phyloP scores from a whole-genome alignment of 441 rosid species.

The Erodium moschatum region DNA sequence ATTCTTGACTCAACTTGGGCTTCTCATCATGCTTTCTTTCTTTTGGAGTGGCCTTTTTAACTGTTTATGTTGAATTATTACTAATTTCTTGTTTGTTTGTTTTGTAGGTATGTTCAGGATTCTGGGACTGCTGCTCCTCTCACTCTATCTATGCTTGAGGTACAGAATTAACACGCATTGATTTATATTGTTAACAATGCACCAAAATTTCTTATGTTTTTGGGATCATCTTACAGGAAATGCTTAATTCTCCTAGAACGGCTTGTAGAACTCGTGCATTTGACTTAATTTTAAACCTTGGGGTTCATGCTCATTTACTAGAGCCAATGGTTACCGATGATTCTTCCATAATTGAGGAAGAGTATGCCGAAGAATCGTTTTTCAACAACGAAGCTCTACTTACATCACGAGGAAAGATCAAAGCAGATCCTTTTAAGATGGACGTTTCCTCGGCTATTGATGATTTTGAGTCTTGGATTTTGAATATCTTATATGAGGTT shows the following conservation, averaged over 20 bases:
- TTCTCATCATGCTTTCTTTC: background rate
- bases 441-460: constrained; percentile 57
- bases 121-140: constrained; percentile 97
- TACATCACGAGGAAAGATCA: constrained; percentile 40
- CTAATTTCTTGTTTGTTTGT: constrained; percentile 18
- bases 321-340: constrained; percentile 69
- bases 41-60: background rate
- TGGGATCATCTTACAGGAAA: constrained; percentile 50
- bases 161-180: constrained; percentile 27
- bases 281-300: constrained; percentile 91
- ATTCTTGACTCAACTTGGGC: background rate
- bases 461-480: constrained; percentile 84
- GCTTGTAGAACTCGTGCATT: constrained; percentile 84
- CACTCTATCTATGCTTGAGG: constrained; percentile 93
- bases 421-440: constrained; percentile 40
- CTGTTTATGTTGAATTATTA: background rate
- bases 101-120: constrained; percentile 88
- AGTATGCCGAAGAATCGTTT: constrained; percentile 60
- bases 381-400: constrained; percentile 51
- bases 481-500: constrained; percentile 75
- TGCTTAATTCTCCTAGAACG: constrained; percentile 74
- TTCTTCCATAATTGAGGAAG: constrained; percentile 77
- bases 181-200: constrained; percentile 18
- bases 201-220: constrained; percentile 23
- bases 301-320: constrained; percentile 89